A percentile compares a stretch with the other conserved stretches of the same genome.
Evolutionary conservation across 2,329 filamentous ascomycete genomes (phyloP).

Genomic region (Aureobasidium sp.): DNA sequence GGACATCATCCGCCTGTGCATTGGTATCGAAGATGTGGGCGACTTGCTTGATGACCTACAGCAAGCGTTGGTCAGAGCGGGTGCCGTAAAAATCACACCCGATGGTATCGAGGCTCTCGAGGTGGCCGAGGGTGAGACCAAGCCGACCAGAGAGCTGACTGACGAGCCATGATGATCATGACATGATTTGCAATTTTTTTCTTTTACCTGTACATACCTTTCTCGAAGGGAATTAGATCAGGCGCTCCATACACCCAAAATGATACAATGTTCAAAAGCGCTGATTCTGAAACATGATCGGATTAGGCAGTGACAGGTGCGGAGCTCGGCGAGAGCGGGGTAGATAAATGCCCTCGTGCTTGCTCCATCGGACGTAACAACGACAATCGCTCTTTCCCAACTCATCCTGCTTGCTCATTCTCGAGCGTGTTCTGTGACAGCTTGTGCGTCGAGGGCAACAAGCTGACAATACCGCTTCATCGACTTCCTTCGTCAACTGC

Average conservation of each 20-base stretch:
- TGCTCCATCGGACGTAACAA: neutral
- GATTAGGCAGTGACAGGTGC: neutral
- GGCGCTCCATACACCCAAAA: neutral
- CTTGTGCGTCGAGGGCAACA: too few relatives aligned
- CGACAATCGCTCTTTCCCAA: neutral
- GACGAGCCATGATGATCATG: conserved; percentile 25
- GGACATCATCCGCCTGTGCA: conserved; percentile 89
- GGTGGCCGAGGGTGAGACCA: conserved; percentile 23
- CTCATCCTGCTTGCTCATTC: neutral
- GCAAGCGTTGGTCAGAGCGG: conserved; percentile 86
- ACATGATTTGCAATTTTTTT: neutral
- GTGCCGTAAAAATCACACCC: conserved; percentile 77
- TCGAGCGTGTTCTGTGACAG: neutral
- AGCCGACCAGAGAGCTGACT: conserved; percentile 27
- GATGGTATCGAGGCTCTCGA: conserved; percentile 65
- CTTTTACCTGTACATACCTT: conserved; percentile 4
- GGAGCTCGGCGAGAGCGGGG: neutral
- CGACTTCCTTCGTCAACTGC: too few relatives aligned
- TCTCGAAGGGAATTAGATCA: neutral
- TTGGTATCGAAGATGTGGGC: conserved; percentile 88
- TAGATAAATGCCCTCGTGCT: neutral
- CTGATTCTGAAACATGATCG: neutral
- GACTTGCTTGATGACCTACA: conserved; percentile 91
- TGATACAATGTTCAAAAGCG: neutral
- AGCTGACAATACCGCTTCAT: neutral